Base-by-base conservation (phyloP, 2,329 filamentous ascomycete genomes). In the Lasiodiplodia sp. region DNA sequence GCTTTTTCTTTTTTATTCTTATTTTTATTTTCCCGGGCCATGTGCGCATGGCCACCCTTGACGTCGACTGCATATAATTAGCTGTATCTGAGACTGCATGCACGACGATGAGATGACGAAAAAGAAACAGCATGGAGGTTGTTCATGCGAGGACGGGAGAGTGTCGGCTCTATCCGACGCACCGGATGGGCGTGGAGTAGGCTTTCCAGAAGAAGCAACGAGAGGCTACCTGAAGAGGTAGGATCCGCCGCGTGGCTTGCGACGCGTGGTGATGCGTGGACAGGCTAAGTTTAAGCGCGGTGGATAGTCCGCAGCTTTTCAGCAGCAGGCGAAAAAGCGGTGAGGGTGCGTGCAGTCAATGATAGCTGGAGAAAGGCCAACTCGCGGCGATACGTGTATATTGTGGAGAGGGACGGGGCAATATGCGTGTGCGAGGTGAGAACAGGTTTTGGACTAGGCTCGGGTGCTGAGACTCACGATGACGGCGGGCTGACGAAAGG, bases 101-200 rank as follows among this genome's bases (percentile, higher is more conserved):
- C 10, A 58, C 12, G 28, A 38, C 8, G 34, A 28, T 12, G 34
- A 44, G 56, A 10, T 25, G 37, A 34, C 40, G 3, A 14, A 14
- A 8, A 52, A 60, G 37, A 60, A 31, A 40, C 51, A 52, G n/a
- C 7, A 25, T 21, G 18, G 12, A 7, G 21, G 28, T 25, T n/a
- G 47, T 31, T 52, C 60, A 64, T 64, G 60, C 60, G 28, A 64
- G 47, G 44, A 38, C 28, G 44, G 60, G 60, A 38, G n/a, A 18
- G 60, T n/a, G 28, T 52, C 60, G 60, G 44, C 23, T 64, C 21
- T 47, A 51, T 16, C 60, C 60, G 47, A 25, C 5, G 25, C 44
- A 16, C n/a, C 18, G 44, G 60, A 38, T 51, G n/a, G 18, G 38
- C 40, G 18, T 38, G 31, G 60, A 64, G 38, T 18, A 38, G 44